Evolutionary conservation across 208 protist species (phyloP).

Genomic region (Leishmania tarentolae): DNA sequence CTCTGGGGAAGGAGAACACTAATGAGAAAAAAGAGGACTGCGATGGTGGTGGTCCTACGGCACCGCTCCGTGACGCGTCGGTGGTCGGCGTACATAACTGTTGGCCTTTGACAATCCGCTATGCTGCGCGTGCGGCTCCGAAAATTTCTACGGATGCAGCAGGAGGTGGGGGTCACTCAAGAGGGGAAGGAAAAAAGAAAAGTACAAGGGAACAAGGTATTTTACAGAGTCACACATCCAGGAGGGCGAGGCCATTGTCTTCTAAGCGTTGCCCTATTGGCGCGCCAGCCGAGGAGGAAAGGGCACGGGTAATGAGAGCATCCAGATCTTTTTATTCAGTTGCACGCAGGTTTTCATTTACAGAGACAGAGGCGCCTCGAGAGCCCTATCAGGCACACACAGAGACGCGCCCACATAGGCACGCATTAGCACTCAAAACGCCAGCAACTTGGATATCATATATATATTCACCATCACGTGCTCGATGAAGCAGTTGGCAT

Average conservation of each 20-base stretch:
- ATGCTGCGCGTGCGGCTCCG: neutral
- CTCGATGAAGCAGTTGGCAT: neutral
- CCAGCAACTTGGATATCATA: neutral
- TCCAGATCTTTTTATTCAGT: neutral
- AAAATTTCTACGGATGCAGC: neutral
- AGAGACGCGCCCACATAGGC: neutral
- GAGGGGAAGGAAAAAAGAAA: neutral
- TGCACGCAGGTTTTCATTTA: neutral
- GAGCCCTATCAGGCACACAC: neutral
- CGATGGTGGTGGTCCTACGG: neutral
- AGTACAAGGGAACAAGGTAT: neutral
- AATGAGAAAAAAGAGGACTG: conserved; percentile 1
- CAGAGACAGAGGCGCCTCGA: neutral
- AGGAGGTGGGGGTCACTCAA: neutral
- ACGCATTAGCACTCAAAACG: neutral
- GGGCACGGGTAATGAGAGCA: neutral
- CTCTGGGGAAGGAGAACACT: neutral
- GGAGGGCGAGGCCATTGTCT: neutral
- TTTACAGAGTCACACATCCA: neutral
- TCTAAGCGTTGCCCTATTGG: neutral
- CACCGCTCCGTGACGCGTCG: neutral
- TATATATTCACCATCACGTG: neutral
- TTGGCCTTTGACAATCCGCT: neutral
- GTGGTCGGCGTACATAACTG: neutral
- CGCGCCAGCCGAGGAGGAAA: neutral